Conservation (phyloP, 495 filamentous ascomycete species). For the Penicillium simplicissimum region DNA sequence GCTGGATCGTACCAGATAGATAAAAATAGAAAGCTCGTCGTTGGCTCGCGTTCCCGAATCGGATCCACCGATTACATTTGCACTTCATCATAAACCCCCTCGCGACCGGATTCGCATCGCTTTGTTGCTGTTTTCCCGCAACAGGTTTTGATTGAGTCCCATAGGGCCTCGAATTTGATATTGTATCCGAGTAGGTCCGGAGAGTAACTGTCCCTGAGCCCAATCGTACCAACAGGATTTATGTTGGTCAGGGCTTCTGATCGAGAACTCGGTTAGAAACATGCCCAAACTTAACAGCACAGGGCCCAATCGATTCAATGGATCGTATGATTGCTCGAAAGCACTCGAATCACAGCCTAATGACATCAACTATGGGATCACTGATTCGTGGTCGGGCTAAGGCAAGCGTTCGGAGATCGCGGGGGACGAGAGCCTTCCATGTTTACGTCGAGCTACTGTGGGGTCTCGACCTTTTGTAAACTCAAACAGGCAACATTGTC, state of each 20-base stretch:
- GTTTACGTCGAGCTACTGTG: conserved; percentile 9
- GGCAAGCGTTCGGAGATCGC: not conserved
- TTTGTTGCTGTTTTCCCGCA: not conserved
- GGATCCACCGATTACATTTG: conserved; percentile 3
- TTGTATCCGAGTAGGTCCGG: not conserved
- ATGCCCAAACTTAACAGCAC: not conserved
- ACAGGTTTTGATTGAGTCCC: not conserved
- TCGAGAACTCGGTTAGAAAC: not conserved
- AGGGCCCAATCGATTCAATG: not conserved
- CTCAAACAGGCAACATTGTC: not conserved
- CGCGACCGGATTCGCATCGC: conserved; percentile 1
- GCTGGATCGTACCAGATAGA: conserved; percentile 12
- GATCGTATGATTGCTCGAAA: not conserved
- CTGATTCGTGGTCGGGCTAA: not conserved
- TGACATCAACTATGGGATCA: not conserved
- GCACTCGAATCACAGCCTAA: not conserved
- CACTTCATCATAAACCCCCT: conserved; percentile 5
- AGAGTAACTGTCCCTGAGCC: not conserved
- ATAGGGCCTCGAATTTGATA: not conserved
- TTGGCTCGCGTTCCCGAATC: conserved; percentile 8
- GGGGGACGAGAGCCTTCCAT: not conserved
- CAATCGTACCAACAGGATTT: not conserved
- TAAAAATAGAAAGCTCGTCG: conserved; percentile 18
- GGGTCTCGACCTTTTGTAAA: not conserved
- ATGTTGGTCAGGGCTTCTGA: not conserved